phyloP scores from a whole-genome alignment of 2,329 filamentous ascomycete genomes.

The Penicillium glabrum region DNA sequence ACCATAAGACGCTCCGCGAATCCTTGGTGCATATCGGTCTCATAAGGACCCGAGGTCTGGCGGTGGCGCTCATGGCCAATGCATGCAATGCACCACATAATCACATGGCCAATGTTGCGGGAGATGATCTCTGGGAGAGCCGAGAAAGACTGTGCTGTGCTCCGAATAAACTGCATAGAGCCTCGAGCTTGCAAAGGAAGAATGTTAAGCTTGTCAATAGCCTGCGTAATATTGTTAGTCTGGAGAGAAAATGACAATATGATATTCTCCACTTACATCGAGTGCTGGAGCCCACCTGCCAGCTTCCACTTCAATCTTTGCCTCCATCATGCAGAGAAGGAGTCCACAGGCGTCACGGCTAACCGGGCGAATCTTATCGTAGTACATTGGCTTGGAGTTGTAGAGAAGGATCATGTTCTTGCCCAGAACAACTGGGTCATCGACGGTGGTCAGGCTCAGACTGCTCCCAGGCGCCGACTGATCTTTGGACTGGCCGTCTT shows the following conservation, averaged over 20 bases:
- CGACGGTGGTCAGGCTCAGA: slow-evolving; percentile 64
- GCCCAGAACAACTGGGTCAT: slow-evolving; percentile 65
- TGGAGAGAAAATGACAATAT: not conserved
- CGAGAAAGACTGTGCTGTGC: slow-evolving; percentile 77
- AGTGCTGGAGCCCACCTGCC: slow-evolving; percentile 62
- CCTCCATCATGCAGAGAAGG: slow-evolving; percentile 61
- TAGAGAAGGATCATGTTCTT: slow-evolving; percentile 64
- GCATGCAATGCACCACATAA: slow-evolving; percentile 91
- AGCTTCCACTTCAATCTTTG: slow-evolving; percentile 59
- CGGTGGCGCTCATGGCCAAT: slow-evolving; percentile 76
- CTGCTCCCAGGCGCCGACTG: slow-evolving; percentile 39
- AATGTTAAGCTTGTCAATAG: slow-evolving; percentile 72
- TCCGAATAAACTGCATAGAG: slow-evolving; percentile 75
- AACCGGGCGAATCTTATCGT: slow-evolving; percentile 56
- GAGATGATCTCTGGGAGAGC: slow-evolving; percentile 76
- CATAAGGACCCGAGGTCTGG: slow-evolving; percentile 70
- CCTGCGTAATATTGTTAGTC: slow-evolving; percentile 46
- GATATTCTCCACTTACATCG: slow-evolving; percentile 54
- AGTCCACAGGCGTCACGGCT: slow-evolving; percentile 61
- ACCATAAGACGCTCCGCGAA: slow-evolving; percentile 71
- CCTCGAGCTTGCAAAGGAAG: slow-evolving; percentile 75
- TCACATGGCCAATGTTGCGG: slow-evolving; percentile 82
- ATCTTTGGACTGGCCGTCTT: slow-evolving; percentile 9
- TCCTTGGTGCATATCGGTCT: slow-evolving; percentile 47
- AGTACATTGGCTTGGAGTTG: slow-evolving; percentile 60